Conservation (phyloP, 345 rosid genomes). For the Ricinus communis region DNA sequence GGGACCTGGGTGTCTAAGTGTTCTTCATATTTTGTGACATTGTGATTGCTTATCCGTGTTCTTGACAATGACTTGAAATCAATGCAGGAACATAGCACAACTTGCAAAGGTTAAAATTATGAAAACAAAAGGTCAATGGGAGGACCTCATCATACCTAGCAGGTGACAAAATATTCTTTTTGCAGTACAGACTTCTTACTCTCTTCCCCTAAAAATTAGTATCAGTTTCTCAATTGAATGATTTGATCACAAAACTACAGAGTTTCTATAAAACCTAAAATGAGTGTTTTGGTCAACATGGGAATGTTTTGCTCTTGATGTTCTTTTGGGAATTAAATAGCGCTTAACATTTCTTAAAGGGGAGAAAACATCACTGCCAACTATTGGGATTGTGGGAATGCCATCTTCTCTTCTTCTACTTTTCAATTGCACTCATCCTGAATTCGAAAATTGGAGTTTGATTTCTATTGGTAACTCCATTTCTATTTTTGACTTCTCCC, state of each 20-base stretch:
- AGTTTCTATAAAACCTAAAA: not conserved
- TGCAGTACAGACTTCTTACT: not conserved
- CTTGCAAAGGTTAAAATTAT: conserved; percentile 53
- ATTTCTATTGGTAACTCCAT: not conserved
- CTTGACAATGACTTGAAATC: conserved; percentile 7
- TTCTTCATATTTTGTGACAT: not conserved
- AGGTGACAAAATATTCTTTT: conserved; percentile 30
- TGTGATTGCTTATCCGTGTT: not conserved
- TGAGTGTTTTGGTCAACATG: not conserved
- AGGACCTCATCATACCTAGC: conserved; percentile 52
- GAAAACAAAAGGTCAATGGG: conserved; percentile 58
- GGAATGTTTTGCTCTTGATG: not conserved
- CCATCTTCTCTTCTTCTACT: not conserved
- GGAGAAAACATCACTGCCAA: not conserved
- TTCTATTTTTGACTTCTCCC: not conserved
- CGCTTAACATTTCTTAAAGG: not conserved
- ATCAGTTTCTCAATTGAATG: not conserved
- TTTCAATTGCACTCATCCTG: not conserved
- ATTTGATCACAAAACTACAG: not conserved
- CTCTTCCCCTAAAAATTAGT: not conserved
- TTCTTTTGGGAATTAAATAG: not conserved
- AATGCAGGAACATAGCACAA: conserved; percentile 58
- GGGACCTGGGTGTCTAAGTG: not conserved
- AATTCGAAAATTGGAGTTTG: not conserved
- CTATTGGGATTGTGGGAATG: not conserved